A percentile compares a stretch with the other conserved stretches of the same genome.
These are phyloP conservation scores for Beauveria sp. DNA, from an alignment of 2,329 filamentous ascomycete genomes.

Conservation along the genomic window DNA sequence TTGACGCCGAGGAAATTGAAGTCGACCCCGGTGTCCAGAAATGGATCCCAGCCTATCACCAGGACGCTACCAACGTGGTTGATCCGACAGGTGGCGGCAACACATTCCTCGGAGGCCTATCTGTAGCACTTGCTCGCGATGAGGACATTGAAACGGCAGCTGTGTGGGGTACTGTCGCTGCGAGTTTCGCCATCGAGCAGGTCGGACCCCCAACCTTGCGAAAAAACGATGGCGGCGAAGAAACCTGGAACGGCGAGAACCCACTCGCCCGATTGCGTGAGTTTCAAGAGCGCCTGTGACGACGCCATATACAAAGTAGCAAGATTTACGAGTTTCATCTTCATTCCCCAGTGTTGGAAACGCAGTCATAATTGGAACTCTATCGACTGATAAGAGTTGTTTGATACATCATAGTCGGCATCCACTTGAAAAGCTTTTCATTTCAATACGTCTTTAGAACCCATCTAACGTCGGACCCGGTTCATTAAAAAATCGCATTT, in stretches of 20 bases:
- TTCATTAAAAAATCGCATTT: neutral
- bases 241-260: conserved; percentile 54
- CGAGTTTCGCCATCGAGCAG: conserved; percentile 92
- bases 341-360: neutral
- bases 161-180: conserved; percentile 71
- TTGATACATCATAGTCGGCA: conserved; percentile 8
- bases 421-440: conserved; percentile 6
- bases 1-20: conserved; percentile 50
- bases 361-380: neutral
- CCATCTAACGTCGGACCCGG: neutral
- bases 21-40: conserved; percentile 57
- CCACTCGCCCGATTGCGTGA: conserved; percentile 45
- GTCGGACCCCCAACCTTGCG: conserved; percentile 66
- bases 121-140: conserved; percentile 52
- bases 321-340: neutral
- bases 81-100: conserved; percentile 95
- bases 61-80: conserved; percentile 49
- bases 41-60: conserved; percentile 76
- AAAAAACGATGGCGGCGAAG: conserved; percentile 34
- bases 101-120: conserved; percentile 64
- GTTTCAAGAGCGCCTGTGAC: conserved; percentile 36
- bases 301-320: neutral
- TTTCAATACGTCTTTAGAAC: conserved; percentile 8
- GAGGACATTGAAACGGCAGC: conserved; percentile 61
- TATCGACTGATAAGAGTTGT: conserved; percentile 1